These are phyloP conservation scores for Nicotiana sylvestris DNA, from an alignment of 257 asterid genomes.

Conservation along the genomic window DNA sequence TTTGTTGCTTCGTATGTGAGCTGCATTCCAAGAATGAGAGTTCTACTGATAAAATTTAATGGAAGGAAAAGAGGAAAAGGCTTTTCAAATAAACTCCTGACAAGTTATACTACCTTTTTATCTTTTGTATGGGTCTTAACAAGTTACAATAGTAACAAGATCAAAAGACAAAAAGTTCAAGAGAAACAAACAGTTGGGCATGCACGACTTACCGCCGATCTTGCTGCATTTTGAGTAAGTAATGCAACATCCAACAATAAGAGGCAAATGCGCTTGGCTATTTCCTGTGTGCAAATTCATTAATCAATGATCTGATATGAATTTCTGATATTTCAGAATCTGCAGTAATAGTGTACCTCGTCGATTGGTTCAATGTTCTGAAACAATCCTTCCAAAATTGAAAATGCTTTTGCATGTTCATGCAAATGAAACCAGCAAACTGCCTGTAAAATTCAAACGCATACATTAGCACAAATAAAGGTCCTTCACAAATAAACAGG, in stretches of 20 bases:
- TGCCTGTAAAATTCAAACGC: constrained; percentile 48
- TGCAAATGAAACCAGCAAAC: constrained; percentile 88
- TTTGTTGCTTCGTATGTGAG: background rate
- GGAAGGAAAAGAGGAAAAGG: background rate
- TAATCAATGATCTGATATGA: background rate
- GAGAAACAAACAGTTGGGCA: background rate
- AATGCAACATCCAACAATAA: constrained; percentile 84
- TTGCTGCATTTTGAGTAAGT: constrained; percentile 58
- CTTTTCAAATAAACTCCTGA: background rate
- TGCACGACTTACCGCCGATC: constrained; percentile 62
- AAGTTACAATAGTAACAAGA: no score
- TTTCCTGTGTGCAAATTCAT: constrained; percentile 45
- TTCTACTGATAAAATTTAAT: background rate
- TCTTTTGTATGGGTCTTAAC: background rate
- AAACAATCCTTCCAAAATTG: constrained; percentile 66
- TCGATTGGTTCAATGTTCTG: constrained; percentile 83
- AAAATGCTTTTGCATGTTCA: constrained; percentile 66
- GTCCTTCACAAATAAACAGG: background rate
- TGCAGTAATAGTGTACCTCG: constrained; percentile 46
- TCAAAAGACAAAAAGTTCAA: background rate
- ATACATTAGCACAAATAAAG: constrained; percentile 12
- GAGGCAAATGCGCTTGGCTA: constrained; percentile 80
- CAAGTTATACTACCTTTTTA: background rate
- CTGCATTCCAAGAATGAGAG: background rate
- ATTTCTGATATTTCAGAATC: background rate